phyloP scores from a whole-genome alignment of 2,329 filamentous ascomycete species.

The Botryotinia calthae region DNA sequence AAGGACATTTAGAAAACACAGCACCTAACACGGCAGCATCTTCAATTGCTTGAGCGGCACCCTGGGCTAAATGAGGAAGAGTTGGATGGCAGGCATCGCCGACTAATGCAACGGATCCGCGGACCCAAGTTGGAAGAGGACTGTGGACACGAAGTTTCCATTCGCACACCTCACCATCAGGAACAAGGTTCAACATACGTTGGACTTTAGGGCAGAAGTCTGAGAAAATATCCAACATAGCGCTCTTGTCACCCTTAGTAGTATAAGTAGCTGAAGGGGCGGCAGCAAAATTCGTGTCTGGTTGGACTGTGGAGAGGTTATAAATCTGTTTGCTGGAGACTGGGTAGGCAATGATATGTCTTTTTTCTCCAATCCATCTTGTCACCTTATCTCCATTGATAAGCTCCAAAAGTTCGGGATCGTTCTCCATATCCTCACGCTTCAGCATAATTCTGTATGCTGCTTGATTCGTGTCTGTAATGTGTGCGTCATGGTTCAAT shows the following conservation, averaged over 20 bases:
- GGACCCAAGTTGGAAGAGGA: conserved; percentile 56
- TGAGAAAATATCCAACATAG: conserved; percentile 59
- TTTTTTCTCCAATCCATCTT: conserved; percentile 72
- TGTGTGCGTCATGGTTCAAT: conserved; percentile 45
- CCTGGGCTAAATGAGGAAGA: conserved; percentile 65
- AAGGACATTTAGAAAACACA: conserved; percentile 45
- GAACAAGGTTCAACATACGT: conserved; percentile 58
- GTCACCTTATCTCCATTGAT: conserved; percentile 65
- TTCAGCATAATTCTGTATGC: conserved; percentile 77
- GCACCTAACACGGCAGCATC: conserved; percentile 61
- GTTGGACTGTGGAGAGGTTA: conserved; percentile 62
- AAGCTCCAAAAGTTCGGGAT: conserved; percentile 58
- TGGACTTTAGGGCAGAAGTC: conserved; percentile 60
- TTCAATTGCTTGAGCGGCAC: conserved; percentile 66
- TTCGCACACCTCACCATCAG: conserved; percentile 61
- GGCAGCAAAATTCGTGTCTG: conserved; percentile 58
- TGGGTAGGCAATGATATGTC: conserved; percentile 77
- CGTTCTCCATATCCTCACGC: conserved; percentile 62
- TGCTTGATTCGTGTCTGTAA: conserved; percentile 70
- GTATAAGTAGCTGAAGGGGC: conserved; percentile 61
- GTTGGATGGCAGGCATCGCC: conserved; percentile 68
- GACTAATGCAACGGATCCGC: conserved; percentile 53
- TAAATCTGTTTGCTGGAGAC: conserved; percentile 65
- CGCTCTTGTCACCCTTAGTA: conserved; percentile 57
- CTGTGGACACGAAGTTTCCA: conserved; percentile 61